Evolutionary conservation across 805 yeast species (phyloP), one percentile per base, ranked within the genome.

Genomic region (Phaffomyces opuntiae): DNA sequence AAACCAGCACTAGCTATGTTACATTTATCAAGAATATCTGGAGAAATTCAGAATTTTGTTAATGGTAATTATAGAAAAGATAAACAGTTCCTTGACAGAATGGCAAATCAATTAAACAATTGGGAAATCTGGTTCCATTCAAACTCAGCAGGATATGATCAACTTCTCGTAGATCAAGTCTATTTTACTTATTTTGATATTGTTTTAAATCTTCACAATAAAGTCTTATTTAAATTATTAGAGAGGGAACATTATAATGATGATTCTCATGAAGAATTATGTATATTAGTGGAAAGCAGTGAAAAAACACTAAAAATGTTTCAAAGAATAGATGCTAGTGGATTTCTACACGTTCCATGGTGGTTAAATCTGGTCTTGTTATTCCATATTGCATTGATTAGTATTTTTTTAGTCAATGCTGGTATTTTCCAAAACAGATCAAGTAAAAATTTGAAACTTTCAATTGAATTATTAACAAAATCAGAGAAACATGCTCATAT

Each of bases 331-430:
- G 57, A 60, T 24, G 54, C 59, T 12, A 61, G 61, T 6, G 62
- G 63, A 1, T 44, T 53, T 54, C 24, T 55, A 40, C 65, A 57
- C 45, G 54, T 68, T 13, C 83, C 83, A 3, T 79, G 84, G 84
- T 75, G 76, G 68, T 50, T 69, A 40, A 68, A 64, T 27, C 57
- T 80, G 39, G 62, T 72, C 4, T 53, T 74, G 12, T 55, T 77
- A 12, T 73, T 75, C 52, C 67, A 68, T 38, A 69, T 67, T 1
- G 77, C 80, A 6, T 54, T 74, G 5, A 64, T 59, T 37, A 61
- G 69, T 19, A 51, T 77, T 7, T 64, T 70, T 5, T 54, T 74
- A 46, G 65, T 74, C 31, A 72, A 70, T 48, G 64, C 70, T 0
- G 80, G 83, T 1, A 48, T 67, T 1, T 50, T 54, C 38, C 21